Base-by-base conservation (phyloP, 2,329 filamentous ascomycete species). In the Diaporthe sp. region DNA sequence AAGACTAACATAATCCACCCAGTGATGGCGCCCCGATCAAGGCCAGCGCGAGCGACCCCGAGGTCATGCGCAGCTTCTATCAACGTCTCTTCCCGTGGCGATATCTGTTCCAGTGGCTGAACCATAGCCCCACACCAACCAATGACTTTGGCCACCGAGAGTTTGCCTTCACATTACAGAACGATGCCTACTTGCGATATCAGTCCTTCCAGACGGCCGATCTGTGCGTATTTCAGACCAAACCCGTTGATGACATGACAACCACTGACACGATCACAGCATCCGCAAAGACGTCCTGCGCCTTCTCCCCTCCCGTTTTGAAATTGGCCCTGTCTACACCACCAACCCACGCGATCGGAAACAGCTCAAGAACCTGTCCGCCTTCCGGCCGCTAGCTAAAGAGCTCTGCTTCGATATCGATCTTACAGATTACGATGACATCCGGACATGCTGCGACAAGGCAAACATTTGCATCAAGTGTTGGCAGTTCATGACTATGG, bases 381-480 rank as follows among this genome's bases (percentile, higher is more conserved):
- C 94, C 12, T 98, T 99, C 86, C 93, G 93, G 77, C 96, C 97
- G 0, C 84, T 98, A 42, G 90, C 94, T 73, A 99, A 99, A 83
- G 97, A 99, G 83, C 87, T 99, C 52, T 98, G 98, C 79, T 98
- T 99, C 84, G 97, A 99, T 93, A 98, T 99, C 80, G 97, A 99
- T 90, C 90, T 99, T 90, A 98, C 97, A 72, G 97, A 98, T 85
- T 99, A 99, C 84, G 97, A 99, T 82, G 95, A 97, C 78, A 94
- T 99, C 77, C 92, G 97, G 78, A 98, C 96, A 38, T 99, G 97
- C 85, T 99, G 97, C 83, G 92, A 93, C 80, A 96, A 96, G 82
- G 95, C 96, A 12, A 97, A 94, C 79, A 98, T 99, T 77, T 99
- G 97, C 83, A 89, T 88, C 78, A 97, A 96, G 82, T 99, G 97